Base-by-base conservation (phyloP, 2,329 filamentous ascomycete species). In the Trichoderma sp. region DNA sequence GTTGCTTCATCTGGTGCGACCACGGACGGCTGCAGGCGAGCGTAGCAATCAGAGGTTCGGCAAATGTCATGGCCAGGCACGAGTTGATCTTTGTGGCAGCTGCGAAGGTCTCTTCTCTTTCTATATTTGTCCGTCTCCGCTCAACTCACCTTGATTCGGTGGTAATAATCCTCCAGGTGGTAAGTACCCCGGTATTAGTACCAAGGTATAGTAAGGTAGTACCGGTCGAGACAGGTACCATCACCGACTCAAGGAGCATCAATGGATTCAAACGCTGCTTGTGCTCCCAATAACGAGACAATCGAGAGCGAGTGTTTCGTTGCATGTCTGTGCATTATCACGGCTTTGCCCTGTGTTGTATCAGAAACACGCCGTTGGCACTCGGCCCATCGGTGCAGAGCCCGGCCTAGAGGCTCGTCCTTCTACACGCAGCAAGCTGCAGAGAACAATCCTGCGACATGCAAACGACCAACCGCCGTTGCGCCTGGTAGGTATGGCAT, bases 1-100 rank as follows among this genome's bases (percentile, higher is more conserved):
- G 45, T 52, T 52, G 52, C 21, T 51, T 61, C 58, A 43, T 47
- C 58, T 24, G 44, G 58, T 61, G 24, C 58, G n/a, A 61, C 58
- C 47, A 43, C 21, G 45, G 30, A 7, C 7, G 48, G 47, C 58
- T 51, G 58, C 58, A 61, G 58, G 55, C 12, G 21, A 39, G 17
- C 47, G 58, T 61, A 12, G 58, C 58, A 52, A n/a, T 19, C 21
- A 30, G 34, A 14, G 15, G 21, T 30, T 61, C 39, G 58, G 58
- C 14, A 52, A 39, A 52, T 52, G 39, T 34, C 17, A 52, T 61
- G 30, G 47, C 47, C 39, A 17, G 34, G 19, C 19, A 60, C 26
- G 34, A 39, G 7, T 5, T 39, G 34, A 39, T 39, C 34, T 10
- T 39, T 14, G 34, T 39, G 34, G 34, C 34, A 39, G 34, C 34